Percentiles rank a stretch among this genome's conserved stretches.
These are phyloP conservation scores for Oryza officinalis DNA, from an alignment of 176 grass and related monocot genomes.

Conservation along the genomic window DNA sequence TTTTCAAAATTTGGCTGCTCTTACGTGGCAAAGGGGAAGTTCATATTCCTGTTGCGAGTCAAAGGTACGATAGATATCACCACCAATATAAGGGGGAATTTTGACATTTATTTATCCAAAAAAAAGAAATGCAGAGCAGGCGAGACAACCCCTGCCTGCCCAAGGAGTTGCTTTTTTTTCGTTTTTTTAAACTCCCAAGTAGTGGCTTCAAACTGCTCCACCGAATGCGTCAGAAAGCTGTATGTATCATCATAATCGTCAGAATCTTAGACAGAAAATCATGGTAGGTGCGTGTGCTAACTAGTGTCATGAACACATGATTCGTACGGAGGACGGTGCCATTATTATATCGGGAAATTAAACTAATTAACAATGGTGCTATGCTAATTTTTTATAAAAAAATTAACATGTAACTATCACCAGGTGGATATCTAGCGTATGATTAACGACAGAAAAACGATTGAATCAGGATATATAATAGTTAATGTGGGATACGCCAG, in stretches of 20 bases:
- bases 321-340: neutral
- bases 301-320: conserved; percentile 2
- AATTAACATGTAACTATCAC: neutral
- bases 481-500: neutral
- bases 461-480: neutral
- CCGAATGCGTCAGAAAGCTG: neutral
- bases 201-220: neutral
- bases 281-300: neutral
- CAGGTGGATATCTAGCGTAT: neutral
- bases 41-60: neutral
- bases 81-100: neutral
- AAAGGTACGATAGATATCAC: neutral
- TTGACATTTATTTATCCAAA: neutral
- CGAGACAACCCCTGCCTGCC: neutral
- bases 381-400: neutral
- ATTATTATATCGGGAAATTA: neutral
- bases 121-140: neutral
- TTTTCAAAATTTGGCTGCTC: neutral
- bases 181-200: neutral
- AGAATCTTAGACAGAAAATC: neutral
- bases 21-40: neutral
- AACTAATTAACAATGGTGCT: neutral
- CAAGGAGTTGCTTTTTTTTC: too few relatives aligned
- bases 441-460: neutral
- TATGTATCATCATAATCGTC: neutral